Conservation (phyloP, 768 basidiomycete genomes). For the Gymnopilus dilepis region DNA sequence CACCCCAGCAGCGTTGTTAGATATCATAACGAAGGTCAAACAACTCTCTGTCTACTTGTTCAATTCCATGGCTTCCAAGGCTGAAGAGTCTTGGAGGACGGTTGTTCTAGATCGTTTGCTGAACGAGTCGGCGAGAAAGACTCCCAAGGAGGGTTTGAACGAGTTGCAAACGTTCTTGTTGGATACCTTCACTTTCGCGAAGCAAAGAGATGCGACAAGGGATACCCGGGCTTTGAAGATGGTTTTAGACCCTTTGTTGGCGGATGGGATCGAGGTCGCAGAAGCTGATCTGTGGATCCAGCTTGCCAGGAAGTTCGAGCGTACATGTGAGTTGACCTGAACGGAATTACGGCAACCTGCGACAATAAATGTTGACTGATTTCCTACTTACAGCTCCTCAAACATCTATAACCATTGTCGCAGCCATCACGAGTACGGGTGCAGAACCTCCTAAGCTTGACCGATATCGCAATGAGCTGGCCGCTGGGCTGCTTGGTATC, state of each 20-base stretch:
- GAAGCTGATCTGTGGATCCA: conserved; percentile 83
- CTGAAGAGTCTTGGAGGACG: conserved; percentile 57
- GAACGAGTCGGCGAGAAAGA: conserved; percentile 18
- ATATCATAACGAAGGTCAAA: conserved; percentile 51
- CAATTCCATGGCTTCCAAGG: conserved; percentile 35
- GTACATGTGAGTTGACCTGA: conserved; percentile 51
- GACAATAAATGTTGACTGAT: background rate
- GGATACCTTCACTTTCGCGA: conserved; percentile 35
- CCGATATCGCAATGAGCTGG: conserved; percentile 88
- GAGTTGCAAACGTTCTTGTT: conserved; percentile 32
- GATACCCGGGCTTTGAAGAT: conserved; percentile 64
- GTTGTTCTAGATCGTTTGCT: conserved; percentile 39
- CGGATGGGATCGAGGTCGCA: conserved; percentile 59
- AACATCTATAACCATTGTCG: conserved; percentile 68
- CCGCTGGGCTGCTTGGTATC: conserved; percentile 77
- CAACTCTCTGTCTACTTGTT: conserved; percentile 70
- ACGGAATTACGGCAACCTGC: background rate
- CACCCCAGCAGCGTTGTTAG: conserved; percentile 38
- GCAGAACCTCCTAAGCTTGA: conserved; percentile 76
- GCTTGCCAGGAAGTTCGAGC: conserved; percentile 69
- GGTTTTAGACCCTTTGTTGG: conserved; percentile 64
- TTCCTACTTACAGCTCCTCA: conserved; percentile 59
- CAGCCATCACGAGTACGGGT: conserved; percentile 62
- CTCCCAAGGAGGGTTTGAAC: conserved; percentile 20
- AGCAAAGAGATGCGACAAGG: conserved; percentile 49